Conservation (phyloP, 192 early-diverging fungal species). For the Geranomyces michiganensis region DNA sequence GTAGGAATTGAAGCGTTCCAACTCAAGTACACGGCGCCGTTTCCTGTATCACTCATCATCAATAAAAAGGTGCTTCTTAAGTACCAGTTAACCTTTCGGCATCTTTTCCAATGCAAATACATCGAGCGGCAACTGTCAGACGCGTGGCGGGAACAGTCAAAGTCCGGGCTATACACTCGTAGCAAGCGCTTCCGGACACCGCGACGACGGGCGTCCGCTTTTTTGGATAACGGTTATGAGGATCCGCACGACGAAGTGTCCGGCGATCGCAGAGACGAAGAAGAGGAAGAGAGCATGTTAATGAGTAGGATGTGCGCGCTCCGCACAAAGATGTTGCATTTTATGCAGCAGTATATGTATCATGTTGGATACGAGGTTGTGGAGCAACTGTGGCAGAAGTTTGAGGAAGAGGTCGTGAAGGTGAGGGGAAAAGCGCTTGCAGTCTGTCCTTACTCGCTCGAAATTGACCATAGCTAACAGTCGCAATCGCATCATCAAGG, state of each 20-base stretch:
- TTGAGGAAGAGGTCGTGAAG: slow-evolving; percentile 66
- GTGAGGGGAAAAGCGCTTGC: slow-evolving; percentile 1
- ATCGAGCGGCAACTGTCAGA: slow-evolving; percentile 79
- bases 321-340: slow-evolving; percentile 83
- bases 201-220: too few species aligned
- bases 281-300: slow-evolving; percentile 28
- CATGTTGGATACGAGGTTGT: slow-evolving; percentile 91
- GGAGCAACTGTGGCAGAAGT: slow-evolving; percentile 82
- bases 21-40: slow-evolving; percentile 79
- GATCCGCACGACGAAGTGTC: not conserved
- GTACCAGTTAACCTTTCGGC: slow-evolving; percentile 89
- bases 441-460: not conserved
- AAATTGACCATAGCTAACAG: not conserved
- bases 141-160: slow-evolving; percentile 75
- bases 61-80: slow-evolving; percentile 80
- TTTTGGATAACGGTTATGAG: not conserved
- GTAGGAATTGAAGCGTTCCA: slow-evolving; percentile 78
- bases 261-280: too few species aligned
- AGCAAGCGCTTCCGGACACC: slow-evolving; percentile 15
- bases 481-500: slow-evolving; percentile 35
- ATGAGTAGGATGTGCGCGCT: slow-evolving; percentile 66
- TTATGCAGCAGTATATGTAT: slow-evolving; percentile 89
- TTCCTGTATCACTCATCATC: slow-evolving; percentile 89
- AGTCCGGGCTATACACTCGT: slow-evolving; percentile 34
- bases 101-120: slow-evolving; percentile 86